Conservation (phyloP, 2,329 filamentous ascomycete genomes). For the Fusarium succisae region DNA sequence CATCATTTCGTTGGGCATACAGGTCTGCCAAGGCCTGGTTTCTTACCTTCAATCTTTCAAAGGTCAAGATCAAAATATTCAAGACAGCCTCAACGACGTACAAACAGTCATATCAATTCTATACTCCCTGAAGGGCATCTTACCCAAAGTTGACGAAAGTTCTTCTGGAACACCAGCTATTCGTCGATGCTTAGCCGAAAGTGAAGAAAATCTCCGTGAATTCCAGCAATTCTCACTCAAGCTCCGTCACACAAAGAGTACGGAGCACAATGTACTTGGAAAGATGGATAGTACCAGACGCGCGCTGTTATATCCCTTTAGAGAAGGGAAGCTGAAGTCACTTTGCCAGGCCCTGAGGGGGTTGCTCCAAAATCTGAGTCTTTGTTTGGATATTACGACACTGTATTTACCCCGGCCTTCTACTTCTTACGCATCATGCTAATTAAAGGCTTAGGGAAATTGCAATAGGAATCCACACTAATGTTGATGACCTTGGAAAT, state of each 20-base stretch:
- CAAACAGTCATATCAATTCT: background rate
- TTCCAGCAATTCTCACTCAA: background rate
- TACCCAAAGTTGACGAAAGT: accelerated
- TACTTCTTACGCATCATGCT: accelerated
- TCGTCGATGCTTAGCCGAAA: background rate
- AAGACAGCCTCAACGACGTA: accelerated
- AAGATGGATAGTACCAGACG: background rate
- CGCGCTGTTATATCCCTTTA: accelerated
- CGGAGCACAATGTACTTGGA: accelerated
- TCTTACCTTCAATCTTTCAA: background rate
- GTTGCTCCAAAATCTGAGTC: background rate
- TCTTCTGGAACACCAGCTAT: background rate
- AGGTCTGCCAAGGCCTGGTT: background rate
- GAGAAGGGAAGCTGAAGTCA: background rate
- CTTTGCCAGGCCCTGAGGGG: background rate
- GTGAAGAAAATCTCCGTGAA: background rate
- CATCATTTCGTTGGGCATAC: background rate
- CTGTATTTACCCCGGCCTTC: accelerated
- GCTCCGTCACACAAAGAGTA: accelerated
- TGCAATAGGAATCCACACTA: background rate
- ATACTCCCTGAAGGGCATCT: background rate
- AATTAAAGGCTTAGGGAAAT: accelerated
- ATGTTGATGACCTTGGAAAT: accelerated
- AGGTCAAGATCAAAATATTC: accelerated
- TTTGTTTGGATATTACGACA: accelerated